These are phyloP conservation scores for Sporisorium reilianum DNA, from an alignment of 1,284 basidiomycete genomes.

Conservation along the genomic window DNA sequence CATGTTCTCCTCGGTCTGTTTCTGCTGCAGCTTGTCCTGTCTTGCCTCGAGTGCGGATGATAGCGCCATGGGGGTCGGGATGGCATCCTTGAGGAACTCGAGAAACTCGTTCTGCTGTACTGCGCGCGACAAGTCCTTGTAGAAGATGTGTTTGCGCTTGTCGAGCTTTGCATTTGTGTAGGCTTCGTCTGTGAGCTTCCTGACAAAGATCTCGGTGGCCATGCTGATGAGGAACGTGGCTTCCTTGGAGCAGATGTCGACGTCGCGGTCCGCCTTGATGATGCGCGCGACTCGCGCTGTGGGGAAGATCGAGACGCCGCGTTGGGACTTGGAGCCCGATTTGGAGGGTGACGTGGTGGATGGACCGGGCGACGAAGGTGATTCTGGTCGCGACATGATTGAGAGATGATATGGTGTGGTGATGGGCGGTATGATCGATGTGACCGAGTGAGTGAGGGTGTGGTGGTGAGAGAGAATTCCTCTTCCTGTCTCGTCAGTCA, in stretches of 20 bases:
- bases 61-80: constrained; percentile 53
- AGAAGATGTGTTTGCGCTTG: constrained; percentile 58
- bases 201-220: constrained; percentile 61
- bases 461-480: neutral
- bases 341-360: constrained; percentile 12
- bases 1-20: constrained; percentile 38
- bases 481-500: constrained; percentile 2
- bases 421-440: neutral
- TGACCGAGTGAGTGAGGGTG: neutral
- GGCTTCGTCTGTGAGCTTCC: constrained; percentile 56
- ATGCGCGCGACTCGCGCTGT: constrained; percentile 56
- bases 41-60: constrained; percentile 51
- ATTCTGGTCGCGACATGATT: constrained; percentile 19
- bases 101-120: constrained; percentile 56
- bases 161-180: constrained; percentile 60
- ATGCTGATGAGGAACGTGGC: constrained; percentile 60
- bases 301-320: constrained; percentile 54
- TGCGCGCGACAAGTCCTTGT: constrained; percentile 60
- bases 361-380: constrained; percentile 17
- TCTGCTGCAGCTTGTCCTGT: constrained; percentile 33
- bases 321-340: constrained; percentile 13
- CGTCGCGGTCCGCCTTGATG: constrained; percentile 63
- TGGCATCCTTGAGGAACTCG: constrained; percentile 57
- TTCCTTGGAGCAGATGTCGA: constrained; percentile 64
- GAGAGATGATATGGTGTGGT: neutral